These are phyloP conservation scores for Linanthus parryae DNA, from an alignment of 148 eudicot genomes.

Conservation along the genomic window DNA sequence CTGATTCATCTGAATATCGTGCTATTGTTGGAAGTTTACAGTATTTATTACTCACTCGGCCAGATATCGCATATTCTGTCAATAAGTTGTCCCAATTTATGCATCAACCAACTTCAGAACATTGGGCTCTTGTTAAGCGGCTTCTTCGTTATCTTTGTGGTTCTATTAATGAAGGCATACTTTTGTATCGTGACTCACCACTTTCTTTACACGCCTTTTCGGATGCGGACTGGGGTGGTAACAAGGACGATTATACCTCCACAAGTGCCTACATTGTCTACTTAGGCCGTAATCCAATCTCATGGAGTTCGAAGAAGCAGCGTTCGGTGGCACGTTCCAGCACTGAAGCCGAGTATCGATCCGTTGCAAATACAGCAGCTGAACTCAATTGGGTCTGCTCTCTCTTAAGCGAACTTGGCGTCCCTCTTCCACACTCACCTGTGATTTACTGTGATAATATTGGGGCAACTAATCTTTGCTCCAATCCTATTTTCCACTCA, in stretches of 20 bases:
- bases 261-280: not conserved
- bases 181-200: not conserved
- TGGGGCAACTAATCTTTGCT: not conserved
- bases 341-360: not conserved
- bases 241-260: not conserved
- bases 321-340: not conserved
- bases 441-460: slow-evolving; percentile 4
- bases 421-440: not conserved
- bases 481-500: slow-evolving; percentile 5
- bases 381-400: not conserved
- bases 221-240: not conserved
- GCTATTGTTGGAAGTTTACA: not conserved
- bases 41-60: not conserved
- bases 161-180: not conserved
- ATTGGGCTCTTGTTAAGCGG: not conserved
- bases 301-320: not conserved
- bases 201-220: not conserved
- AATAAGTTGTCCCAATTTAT: not conserved
- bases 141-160: not conserved
- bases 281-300: not conserved
- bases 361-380: not conserved
- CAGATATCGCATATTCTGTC: not conserved
- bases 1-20: not conserved
- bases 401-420: not conserved
- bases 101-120: not conserved